Evolutionary conservation across 2,329 filamentous ascomycete genomes (phyloP).

Genomic region (Scedosporium boydii): DNA sequence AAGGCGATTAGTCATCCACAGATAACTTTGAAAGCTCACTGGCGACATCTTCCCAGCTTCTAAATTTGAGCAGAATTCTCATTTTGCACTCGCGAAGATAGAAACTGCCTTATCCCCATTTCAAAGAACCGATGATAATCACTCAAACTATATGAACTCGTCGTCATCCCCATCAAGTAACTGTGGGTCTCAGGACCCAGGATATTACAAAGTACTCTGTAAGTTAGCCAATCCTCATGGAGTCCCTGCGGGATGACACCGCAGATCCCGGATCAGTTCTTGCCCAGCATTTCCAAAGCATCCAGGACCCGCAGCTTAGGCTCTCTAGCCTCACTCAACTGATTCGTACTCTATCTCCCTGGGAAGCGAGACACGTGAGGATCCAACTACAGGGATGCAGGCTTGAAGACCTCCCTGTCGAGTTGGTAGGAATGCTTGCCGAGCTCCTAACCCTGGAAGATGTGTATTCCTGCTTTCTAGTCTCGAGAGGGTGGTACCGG

Average conservation of each 20-base stretch:
- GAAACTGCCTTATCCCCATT: no score
- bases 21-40: no score
- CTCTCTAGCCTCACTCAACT: constrained; percentile 15
- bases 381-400: constrained; percentile 9
- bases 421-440: constrained; percentile 17
- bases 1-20: no score
- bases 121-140: no score
- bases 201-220: no score
- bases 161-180: no score
- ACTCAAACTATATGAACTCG: no score
- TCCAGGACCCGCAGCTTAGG: not conserved
- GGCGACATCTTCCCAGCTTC: no score
- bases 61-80: no score
- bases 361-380: constrained; percentile 19
- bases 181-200: no score
- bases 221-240: not conserved
- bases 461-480: constrained; percentile 15
- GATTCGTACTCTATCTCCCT: constrained; percentile 15
- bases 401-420: constrained; percentile 15
- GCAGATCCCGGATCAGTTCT: not conserved
- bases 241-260: not conserved
- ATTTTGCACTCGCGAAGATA: no score
- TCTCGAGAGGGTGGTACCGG: constrained; percentile 16
- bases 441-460: constrained; percentile 16
- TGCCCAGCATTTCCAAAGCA: not conserved